Conservation (phyloP, 2,329 filamentous ascomycete species). For the Nectriaceae sp. region DNA sequence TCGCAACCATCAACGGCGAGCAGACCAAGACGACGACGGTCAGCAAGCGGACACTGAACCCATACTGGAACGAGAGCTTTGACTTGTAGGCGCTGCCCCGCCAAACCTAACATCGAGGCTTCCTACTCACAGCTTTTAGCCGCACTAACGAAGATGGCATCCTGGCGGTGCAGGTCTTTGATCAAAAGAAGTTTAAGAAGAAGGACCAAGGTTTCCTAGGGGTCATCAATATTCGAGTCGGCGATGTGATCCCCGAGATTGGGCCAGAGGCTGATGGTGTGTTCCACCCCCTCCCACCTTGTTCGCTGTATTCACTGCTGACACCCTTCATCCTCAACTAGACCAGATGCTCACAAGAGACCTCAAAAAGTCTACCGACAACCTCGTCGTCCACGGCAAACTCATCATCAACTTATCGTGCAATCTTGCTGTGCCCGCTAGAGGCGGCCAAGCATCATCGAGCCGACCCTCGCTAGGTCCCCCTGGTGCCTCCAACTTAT, state of each 20-base stretch:
- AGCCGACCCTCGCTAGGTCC: conserved; percentile 48
- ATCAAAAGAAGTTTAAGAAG: conserved; percentile 99
- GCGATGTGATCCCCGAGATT: conserved; percentile 84
- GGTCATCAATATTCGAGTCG: conserved; percentile 95
- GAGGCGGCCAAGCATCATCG: conserved; percentile 47
- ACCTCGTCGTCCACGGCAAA: conserved; percentile 96
- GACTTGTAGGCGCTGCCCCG: conserved; percentile 72
- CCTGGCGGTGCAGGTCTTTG: conserved; percentile 96
- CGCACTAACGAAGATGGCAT: conserved; percentile 93
- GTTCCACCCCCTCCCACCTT: conserved; percentile 30
- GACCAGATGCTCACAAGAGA: conserved; percentile 98
- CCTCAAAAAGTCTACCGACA: conserved; percentile 96
- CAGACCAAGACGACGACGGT: conserved; percentile 98
- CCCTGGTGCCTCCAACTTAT: conserved; percentile 46
- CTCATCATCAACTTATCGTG: conserved; percentile 96
- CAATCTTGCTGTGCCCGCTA: conserved; percentile 74
- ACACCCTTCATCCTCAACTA: conserved; percentile 38
- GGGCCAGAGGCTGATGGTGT: conserved; percentile 88
- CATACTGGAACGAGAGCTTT: conserved; percentile 99
- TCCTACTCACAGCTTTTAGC: conserved; percentile 50
- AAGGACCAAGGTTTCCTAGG: conserved; percentile 99
- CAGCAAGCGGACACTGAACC: conserved; percentile 95
- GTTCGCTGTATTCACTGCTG: conserved; percentile 31
- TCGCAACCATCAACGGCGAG: conserved; percentile 95
- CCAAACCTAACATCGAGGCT: conserved; percentile 10